Evolutionary conservation across 164 flowering plant genomes (phyloP), one percentile per base, ranked within the genome.

Genomic region (Magnolia changhungtana): DNA sequence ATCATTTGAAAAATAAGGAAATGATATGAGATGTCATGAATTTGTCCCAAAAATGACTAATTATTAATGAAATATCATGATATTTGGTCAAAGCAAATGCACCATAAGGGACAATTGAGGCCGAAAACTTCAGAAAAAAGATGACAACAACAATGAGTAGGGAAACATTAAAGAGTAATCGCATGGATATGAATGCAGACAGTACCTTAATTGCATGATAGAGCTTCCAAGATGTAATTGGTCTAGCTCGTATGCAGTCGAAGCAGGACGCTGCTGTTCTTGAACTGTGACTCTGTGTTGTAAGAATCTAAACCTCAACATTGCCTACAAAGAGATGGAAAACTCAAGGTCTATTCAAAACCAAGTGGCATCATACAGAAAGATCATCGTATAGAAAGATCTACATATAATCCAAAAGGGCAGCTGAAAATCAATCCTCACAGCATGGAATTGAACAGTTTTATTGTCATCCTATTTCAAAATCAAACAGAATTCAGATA

Each of bases 261-360:
- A 58, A 63, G 68, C 61, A 67, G 80, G 58, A n/a, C 70, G 72
- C 16, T 27, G 67, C n/a, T 69, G 84, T 71, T 83, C 88, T 81
- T 81, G 83, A 63, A 63, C 74, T 72, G 78, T 82, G 61, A 74
- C 72, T 78, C 82, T 88, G 1, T 83, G 82, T 16, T 85, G 88
- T 29, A 91, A 74, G 31, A 85, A 77, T 84, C 84, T 86, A 77
- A 91, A 81, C 76, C 88, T 83, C 72, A 94, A 90, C 87, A 88
- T 67, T 51, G 95, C 82, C 98, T 94, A 78, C 63, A 77, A 49
- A 27, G 73, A 55, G 19, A 72, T 75, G 76, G 0, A 49, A 1
- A 45, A 29, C 8, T 65, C 31, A 65, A 21, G n/a, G 68, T 65
- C 20, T 16, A 65, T 65, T 65, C 68, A 19, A 65, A 21, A 65